Percentiles rank a stretch among this genome's conserved stretches.
These are phyloP conservation scores for Pseudonectria buxi DNA, from an alignment of 2,329 filamentous ascomycete genomes.

Conservation along the genomic window DNA sequence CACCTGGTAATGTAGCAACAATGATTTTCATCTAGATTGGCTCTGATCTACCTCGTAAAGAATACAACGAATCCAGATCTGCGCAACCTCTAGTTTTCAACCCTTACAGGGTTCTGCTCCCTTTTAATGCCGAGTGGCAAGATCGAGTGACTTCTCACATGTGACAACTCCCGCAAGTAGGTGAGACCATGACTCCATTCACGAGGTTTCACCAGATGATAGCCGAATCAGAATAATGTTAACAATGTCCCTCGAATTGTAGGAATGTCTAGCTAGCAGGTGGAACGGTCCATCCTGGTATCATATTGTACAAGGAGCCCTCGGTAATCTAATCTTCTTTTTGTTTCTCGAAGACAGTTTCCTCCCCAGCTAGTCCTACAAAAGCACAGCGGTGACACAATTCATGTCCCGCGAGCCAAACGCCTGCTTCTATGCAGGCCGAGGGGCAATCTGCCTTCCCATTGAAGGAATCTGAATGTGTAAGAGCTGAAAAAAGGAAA, in stretches of 20 bases:
- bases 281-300: slow-evolving; percentile 6
- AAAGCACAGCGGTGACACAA: slow-evolving; percentile 18
- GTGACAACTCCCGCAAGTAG: no score
- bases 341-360: slow-evolving; percentile 6
- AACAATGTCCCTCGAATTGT: slow-evolving; percentile 23
- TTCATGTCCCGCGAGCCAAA: slow-evolving; percentile 16
- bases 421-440: slow-evolving; percentile 14
- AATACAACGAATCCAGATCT: no score
- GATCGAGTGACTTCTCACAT: no score
- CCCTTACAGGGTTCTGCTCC: no score
- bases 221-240: slow-evolving; percentile 10
- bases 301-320: slow-evolving; percentile 20
- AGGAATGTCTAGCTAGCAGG: slow-evolving; percentile 18
- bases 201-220: no score
- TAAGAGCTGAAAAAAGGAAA: slow-evolving; percentile 17
- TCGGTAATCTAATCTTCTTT: slow-evolving; percentile 10
- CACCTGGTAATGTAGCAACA: no score
- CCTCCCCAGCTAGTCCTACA: slow-evolving; percentile 21
- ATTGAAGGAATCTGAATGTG: slow-evolving; percentile 15
- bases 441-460: slow-evolving; percentile 15
- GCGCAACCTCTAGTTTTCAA: no score
- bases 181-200: no score
- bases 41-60: no score
- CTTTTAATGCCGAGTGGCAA: no score
- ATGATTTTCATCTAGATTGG: no score